Base-by-base conservation (phyloP, 2,329 filamentous ascomycete genomes). In the Myriangium duriaei region DNA sequence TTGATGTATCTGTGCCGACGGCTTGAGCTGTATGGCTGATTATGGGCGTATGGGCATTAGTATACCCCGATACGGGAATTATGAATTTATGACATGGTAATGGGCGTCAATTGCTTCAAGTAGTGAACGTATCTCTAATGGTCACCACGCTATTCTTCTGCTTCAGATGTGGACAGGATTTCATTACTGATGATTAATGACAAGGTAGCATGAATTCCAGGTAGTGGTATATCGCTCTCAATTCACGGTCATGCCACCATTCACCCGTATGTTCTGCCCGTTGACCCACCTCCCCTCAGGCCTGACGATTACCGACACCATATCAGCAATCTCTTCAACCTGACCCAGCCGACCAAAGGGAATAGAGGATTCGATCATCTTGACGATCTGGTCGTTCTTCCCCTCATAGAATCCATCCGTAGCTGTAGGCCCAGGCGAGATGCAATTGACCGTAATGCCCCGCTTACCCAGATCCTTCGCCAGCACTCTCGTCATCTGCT, bases 401-500 rank as follows among this genome's bases (percentile, higher is more conserved):
- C 46, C 43, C 46, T 61, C 52, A 39, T 34, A 65, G 60, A 50
- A 76, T 76, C 19, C 51, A 4, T 73, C 71, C 0, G 72, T 75
- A 0, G 53, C 65, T 0, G 69, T 76, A 1, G 72, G 71, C 0
- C 69, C 70, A 0, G 70, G 69, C 0, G 68, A 64, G 11, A 72
- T 51, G 7, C 57, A 58, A 46, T 74, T 73, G 10, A 72, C 68
- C 10, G 47, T 54, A 50, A 75, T 70, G 2, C 65, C 65, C 46
- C 63, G 67, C 7, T 55, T 46, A 1, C 61, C 69, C 14, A 76
- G 61, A 37, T 74, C 71, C 52, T 74, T 76, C 31, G 67, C 62
- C 42, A 76, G 52, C 2, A 67, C 55, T 9, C 71, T 64, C 0
- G 65, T 65, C 58, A 76, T 67, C 51, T 75, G 69, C 51, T 77